Conservation (phyloP, 805 yeast genomes). For the Candida methanosorbosa region DNA sequence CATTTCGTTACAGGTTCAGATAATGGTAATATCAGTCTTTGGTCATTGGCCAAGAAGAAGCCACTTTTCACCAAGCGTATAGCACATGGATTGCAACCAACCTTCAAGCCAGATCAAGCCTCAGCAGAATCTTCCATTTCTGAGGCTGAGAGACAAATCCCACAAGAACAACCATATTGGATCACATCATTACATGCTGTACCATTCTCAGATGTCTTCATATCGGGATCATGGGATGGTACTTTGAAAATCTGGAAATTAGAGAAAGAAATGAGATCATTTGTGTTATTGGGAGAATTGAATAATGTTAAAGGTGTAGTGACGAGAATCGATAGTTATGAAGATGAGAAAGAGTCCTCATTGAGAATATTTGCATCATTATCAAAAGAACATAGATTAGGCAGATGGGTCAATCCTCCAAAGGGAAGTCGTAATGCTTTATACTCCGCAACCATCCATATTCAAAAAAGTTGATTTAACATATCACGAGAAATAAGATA, state of each 20-base stretch:
- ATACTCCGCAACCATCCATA: conserved; percentile 39
- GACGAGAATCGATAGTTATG: conserved; percentile 47
- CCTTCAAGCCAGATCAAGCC: conserved; percentile 36
- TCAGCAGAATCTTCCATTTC: conserved; percentile 39
- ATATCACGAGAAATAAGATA: not conserved
- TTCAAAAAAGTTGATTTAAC: conserved; percentile 8
- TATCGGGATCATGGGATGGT: conserved; percentile 89
- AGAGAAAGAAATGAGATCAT: conserved; percentile 52
- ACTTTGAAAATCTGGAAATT: conserved; percentile 70
- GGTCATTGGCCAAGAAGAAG: conserved; percentile 89
- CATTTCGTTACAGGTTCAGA: conserved; percentile 94
- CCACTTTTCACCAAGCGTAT: conserved; percentile 61
- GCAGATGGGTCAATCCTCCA: conserved; percentile 69
- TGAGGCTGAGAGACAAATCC: conserved; percentile 41
- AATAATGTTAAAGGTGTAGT: conserved; percentile 61
- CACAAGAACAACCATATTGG: conserved; percentile 73
- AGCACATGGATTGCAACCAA: conserved; percentile 65
- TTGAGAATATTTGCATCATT: conserved; percentile 56
- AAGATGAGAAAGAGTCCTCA: conserved; percentile 42
- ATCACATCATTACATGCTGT: conserved; percentile 75
- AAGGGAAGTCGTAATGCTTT: conserved; percentile 70
- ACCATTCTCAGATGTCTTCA: conserved; percentile 77
- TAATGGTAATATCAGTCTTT: conserved; percentile 81
- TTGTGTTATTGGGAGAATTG: conserved; percentile 48
- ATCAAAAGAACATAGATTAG: conserved; percentile 80